phyloP scores from a whole-genome alignment of 306 rosid species.

The Spatholobus suberectus region DNA sequence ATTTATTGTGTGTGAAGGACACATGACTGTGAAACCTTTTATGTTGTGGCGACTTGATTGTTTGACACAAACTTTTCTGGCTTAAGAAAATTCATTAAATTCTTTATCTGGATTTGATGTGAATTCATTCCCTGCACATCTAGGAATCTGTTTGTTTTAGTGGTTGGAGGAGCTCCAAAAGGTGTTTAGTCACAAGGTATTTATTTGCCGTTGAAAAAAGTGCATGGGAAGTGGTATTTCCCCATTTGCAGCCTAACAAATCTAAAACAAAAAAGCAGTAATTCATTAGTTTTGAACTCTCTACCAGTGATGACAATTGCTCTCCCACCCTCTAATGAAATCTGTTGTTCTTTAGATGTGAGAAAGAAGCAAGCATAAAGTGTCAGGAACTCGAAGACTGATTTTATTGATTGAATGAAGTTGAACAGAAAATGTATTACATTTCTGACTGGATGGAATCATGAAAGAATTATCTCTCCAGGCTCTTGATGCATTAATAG shows the following conservation, averaged over 20 bases:
- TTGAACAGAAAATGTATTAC: neutral
- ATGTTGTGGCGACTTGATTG: neutral
- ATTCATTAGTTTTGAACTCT: neutral
- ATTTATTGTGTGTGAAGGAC: neutral
- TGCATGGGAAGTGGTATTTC: neutral
- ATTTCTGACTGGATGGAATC: neutral
- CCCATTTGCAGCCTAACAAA: neutral
- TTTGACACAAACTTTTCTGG: neutral
- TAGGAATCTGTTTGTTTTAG: neutral
- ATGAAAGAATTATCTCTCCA: neutral
- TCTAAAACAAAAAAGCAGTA: neutral
- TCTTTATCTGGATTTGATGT: neutral
- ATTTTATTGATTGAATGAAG: too few relatives aligned
- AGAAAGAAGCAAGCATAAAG: too few relatives aligned
- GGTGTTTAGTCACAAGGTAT: neutral
- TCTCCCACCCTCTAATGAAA: neutral
- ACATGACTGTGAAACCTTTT: neutral
- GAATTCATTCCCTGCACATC: neutral
- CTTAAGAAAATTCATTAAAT: neutral
- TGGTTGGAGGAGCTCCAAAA: neutral
- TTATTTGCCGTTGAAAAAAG: neutral
- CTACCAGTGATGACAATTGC: neutral
- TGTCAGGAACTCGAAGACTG: too few relatives aligned
- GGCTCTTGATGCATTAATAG: neutral
- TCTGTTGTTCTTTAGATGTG: neutral